Percentiles rank a stretch among this genome's conserved stretches.
Evolutionary conservation across 169 alveolate species (phyloP).

Genomic region (Cryptosporidium xiaoi): DNA sequence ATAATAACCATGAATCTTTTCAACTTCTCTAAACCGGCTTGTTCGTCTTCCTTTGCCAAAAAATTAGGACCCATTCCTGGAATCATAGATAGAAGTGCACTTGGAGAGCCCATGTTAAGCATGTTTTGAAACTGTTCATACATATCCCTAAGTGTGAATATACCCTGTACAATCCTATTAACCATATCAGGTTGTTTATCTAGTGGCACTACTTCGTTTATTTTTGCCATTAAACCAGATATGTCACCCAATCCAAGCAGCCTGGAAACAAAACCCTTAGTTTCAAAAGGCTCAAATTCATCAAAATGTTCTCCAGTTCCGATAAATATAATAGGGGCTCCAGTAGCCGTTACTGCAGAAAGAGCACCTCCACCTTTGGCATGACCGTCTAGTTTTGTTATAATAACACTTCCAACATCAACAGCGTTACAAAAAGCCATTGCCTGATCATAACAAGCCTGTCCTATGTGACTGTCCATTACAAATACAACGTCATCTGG

Average conservation of each 20-base stretch:
- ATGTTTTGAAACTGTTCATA: conserved; percentile 95
- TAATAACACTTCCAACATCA: conserved; percentile 97
- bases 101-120: conserved; percentile 95
- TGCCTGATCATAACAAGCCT: conserved; percentile 99
- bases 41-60: conserved; percentile 94
- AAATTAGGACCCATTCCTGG: conserved; percentile 92
- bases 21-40: conserved; percentile 95
- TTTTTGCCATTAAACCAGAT: conserved; percentile 93
- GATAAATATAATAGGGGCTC: conserved; percentile 92
- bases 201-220: conserved; percentile 94
- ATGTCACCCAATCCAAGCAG: conserved; percentile 98
- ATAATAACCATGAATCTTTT: conserved; percentile 94
- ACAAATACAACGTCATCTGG: conserved; percentile 98
- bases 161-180: conserved; percentile 94
- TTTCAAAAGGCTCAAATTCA: conserved; percentile 97
- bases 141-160: conserved; percentile 95
- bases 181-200: conserved; percentile 95
- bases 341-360: conserved; percentile 97
- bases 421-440: conserved; percentile 96
- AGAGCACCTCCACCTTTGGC: conserved; percentile 99
- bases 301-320: conserved; percentile 99
- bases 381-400: conserved; percentile 99
- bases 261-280: conserved; percentile 96
- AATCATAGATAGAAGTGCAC: conserved; percentile 94
- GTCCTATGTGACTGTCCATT: conserved; percentile 99